phyloP scores from a whole-genome alignment of 2,329 filamentous ascomycete genomes.

The Botrytis deweyae region DNA sequence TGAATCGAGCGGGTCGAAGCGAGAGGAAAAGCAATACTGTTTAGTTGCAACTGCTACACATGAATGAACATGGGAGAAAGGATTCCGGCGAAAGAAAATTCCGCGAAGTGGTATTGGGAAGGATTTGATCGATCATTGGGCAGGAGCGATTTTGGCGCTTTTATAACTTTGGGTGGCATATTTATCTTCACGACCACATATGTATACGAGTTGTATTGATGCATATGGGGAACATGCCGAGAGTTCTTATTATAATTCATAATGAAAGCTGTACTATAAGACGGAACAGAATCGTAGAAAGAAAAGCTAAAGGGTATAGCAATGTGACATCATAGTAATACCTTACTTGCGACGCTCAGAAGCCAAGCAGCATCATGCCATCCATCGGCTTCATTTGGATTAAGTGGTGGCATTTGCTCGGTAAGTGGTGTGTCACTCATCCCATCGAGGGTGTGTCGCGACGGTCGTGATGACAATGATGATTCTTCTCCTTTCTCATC shows the following conservation, averaged over 20 bases:
- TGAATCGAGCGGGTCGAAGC: not conserved
- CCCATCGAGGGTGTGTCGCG: constrained; percentile 25
- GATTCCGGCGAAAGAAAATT: not conserved
- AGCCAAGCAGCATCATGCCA: constrained; percentile 70
- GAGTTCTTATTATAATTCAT: constrained; percentile 15
- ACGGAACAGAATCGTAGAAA: not conserved
- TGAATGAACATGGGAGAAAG: not conserved
- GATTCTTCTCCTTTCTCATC: constrained; percentile 42
- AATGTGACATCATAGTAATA: constrained; percentile 29
- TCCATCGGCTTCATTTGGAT: constrained; percentile 54
- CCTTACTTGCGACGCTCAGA: constrained; percentile 55
- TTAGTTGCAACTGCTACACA: not conserved
- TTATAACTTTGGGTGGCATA: not conserved
- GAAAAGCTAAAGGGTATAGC: not conserved
- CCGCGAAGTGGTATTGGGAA: not conserved
- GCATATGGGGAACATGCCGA: not conserved
- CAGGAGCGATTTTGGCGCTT: not conserved
- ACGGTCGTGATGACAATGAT: constrained; percentile 32
- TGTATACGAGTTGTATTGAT: not conserved
- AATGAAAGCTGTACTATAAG: constrained; percentile 11
- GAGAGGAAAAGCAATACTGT: not conserved
- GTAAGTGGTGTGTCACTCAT: constrained; percentile 41
- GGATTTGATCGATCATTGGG: not conserved
- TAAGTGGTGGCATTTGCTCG: constrained; percentile 49
- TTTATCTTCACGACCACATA: not conserved